These are phyloP conservation scores for Pyrenula massariospora DNA, from an alignment of 495 filamentous ascomycete species.

Conservation along the genomic window DNA sequence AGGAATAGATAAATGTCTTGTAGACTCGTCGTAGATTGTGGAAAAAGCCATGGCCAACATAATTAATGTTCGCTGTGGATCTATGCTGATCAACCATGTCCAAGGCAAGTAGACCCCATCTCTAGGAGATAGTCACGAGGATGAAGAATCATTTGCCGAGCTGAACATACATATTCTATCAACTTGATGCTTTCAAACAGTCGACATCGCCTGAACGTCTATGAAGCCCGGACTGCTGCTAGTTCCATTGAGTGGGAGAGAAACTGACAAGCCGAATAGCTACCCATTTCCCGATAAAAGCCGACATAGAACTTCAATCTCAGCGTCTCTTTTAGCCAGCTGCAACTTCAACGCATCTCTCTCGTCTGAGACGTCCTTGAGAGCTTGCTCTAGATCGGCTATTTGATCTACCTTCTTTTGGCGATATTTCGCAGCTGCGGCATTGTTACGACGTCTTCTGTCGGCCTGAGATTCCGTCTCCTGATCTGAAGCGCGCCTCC, in stretches of 20 bases:
- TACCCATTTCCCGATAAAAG: constrained; percentile 9
- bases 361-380: constrained; percentile 46
- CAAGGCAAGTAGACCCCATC: too few relatives aligned
- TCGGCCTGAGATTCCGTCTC: constrained; percentile 15
- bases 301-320: constrained; percentile 30
- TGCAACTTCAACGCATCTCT: constrained; percentile 54
- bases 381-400: constrained; percentile 46
- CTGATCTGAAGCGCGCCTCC: neutral
- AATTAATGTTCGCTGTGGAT: too few relatives aligned
- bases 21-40: neutral
- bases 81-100: too few relatives aligned
- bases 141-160: neutral
- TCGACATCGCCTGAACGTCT: neutral
- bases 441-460: constrained; percentile 56
- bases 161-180: neutral
- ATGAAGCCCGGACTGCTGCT: too few relatives aligned
- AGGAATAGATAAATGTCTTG: neutral
- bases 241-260: too few relatives aligned
- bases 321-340: constrained; percentile 52
- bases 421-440: constrained; percentile 60
- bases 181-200: neutral
- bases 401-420: constrained; percentile 58
- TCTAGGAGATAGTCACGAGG: too few relatives aligned
- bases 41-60: too few relatives aligned
- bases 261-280: neutral